Conservation (phyloP, 768 basidiomycete species). For the Boletus pseudo-olivaceus region DNA sequence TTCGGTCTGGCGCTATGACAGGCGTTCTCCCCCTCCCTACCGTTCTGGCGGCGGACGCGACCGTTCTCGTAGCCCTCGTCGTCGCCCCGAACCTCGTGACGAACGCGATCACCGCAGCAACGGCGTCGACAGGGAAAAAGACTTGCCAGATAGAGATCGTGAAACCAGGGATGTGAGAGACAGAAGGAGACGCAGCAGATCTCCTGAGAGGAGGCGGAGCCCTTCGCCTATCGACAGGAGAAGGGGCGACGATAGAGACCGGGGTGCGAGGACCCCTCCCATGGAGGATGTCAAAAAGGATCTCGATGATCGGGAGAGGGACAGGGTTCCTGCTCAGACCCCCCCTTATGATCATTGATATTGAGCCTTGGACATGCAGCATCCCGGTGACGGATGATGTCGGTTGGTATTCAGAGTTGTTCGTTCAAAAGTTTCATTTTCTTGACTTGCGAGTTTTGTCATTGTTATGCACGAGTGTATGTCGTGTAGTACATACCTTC, state of each 20-base stretch:
- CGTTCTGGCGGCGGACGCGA: conserved; percentile 39
- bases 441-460: background rate
- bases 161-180: conserved; percentile 42
- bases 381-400: background rate
- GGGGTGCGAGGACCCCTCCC: conserved; percentile 49
- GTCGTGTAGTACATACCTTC: conserved; percentile 21
- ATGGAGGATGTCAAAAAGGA: conserved; percentile 41
- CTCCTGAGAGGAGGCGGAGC: conserved; percentile 46
- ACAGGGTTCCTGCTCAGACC: conserved; percentile 46
- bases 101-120: conserved; percentile 39
- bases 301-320: conserved; percentile 47
- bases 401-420: conserved; percentile 4
- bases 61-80: conserved; percentile 54
- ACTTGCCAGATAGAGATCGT: conserved; percentile 29
- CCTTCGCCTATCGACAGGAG: conserved; percentile 39
- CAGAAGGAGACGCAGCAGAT: conserved; percentile 48
- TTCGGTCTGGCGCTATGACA: conserved; percentile 75
- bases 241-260: conserved; percentile 46
- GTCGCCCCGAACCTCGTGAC: conserved; percentile 37
- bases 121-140: conserved; percentile 35
- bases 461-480: conserved; percentile 3
- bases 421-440: background rate
- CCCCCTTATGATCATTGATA: conserved; percentile 60
- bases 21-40: conserved; percentile 46
- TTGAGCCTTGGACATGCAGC: conserved; percentile 24